Base-by-base conservation (phyloP, 106 monocot species). In the Dendrobium nobile region DNA sequence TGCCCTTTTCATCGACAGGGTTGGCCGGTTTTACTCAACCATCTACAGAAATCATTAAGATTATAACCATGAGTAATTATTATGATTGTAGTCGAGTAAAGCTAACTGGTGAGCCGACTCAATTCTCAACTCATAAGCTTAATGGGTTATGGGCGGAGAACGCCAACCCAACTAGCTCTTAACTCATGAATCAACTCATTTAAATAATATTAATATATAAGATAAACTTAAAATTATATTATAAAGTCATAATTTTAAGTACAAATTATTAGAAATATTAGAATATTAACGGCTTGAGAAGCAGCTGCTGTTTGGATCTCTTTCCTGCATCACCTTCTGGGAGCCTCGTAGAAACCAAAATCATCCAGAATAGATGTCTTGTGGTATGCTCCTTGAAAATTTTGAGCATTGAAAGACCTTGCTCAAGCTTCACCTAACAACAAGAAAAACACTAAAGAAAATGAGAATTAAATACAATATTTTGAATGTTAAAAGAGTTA, bases 361-460 rank as follows among this genome's bases (percentile, higher is more conserved):
- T 96, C 95, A 87, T 96, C 91, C 79, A 96, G 54, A 65, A 93
- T 88, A 15, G 86, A 89, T 4, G 93, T 87, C 79, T 90, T 93
- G 84, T 85, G 70, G 78, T 82, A 85, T 95, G 89, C 9, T 95
- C 92, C 75, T 95, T 95, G 72, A 95, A 95, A 41, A 95, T n/a
- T 67, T 88, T 91, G 3, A 95, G 84, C 82, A 95, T 70, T 80
- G 91, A 88, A 82, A 95, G 80, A 4, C 95, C 92, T 78, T 88
- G 90, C 54, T 88, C 92, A 73, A 95, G 83, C 51, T 88, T 91
- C 27, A 95, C 85, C 95, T 93, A 84, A 84, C 83, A 7, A 0
- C 59, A 13, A 41, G 68, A 2, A 74, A 67, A 67, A 65, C 3
- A n/a, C 26, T 5, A 0, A 18, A 74, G 44, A 0, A 74, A 42